Evolutionary conservation across 1,284 basidiomycete species (phyloP), one percentile per base, ranked within the genome.

Genomic region (Pseudozyma sp.): DNA sequence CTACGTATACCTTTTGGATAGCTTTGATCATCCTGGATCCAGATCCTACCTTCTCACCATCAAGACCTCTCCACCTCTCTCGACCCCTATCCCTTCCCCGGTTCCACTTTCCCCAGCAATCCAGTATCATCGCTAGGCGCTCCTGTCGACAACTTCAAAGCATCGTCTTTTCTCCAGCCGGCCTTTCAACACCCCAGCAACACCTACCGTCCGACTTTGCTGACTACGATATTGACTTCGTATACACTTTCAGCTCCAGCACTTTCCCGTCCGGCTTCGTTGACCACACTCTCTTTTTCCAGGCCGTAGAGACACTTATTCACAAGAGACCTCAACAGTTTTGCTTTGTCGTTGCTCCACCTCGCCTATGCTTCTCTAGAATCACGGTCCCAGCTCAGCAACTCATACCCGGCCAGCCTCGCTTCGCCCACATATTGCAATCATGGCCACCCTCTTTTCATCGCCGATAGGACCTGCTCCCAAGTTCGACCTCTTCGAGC

Each of bases 401-500:
- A 11, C 38, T 43, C 45, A 5, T 52, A 7, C 36, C 34, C 38
- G 51, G 36, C 44, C 14, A n/a, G 12, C 44, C 25, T 18, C 35
- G 56, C 12, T n/a, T 51, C 34, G 39, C 21, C 36, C 42, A 51
- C 34, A 44, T 9, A 8, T 18, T 19, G 11, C 39, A 16, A 61
- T 47, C 43, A 77, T 77, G 74, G 61, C 75, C 6, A 54, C 68
- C 5, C 62, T 77, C 11, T 50, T 77, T 25, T 77, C 76, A 10
- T 79, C 77, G 2, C 71, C 74, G 14, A 55, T 63, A 39, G 65
- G 52, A 19, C 68, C 74, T 1, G 40, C 55, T 21, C 45, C 67
- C 54, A 67, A 64, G 14, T 71, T 63, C 63, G 64, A 77, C 52
- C 50, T 77, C 61, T 77, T 79, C 52, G 44, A 78, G 36, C 59